Conservation (phyloP, 2,329 filamentous ascomycete genomes). For the Fusarium sp. region DNA sequence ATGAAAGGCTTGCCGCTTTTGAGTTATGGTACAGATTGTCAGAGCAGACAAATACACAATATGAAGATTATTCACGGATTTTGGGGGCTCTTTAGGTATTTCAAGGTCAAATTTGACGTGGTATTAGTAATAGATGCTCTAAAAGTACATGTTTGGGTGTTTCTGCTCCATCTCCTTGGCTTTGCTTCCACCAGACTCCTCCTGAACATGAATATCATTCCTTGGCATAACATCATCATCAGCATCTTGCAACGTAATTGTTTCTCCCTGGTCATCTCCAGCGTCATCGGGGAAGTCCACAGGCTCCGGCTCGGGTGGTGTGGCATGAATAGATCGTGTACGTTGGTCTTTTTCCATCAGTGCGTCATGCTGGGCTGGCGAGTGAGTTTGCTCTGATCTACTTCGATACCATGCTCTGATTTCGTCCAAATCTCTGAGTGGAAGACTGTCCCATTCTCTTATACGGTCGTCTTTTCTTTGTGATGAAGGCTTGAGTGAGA, state of each 20-base stretch:
- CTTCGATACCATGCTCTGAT: conserved; percentile 38
- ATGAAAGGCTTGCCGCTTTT: not conserved
- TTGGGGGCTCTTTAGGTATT: too few relatives aligned
- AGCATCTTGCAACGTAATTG: not conserved
- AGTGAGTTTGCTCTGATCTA: not conserved
- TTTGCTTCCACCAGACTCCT: conserved; percentile 8
- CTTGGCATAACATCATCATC: not conserved
- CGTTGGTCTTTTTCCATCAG: not conserved
- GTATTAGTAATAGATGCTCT: not conserved
- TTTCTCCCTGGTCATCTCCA: not conserved
- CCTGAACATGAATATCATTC: not conserved
- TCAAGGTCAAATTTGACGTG: accelerated
- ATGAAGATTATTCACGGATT: accelerated
- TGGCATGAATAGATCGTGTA: not conserved
- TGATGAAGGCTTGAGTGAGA: conserved; percentile 6
- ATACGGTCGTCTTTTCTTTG: conserved; percentile 43
- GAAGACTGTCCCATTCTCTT: conserved; percentile 44
- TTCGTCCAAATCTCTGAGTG: conserved; percentile 26
- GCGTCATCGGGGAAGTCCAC: not conserved
- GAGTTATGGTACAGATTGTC: not conserved
- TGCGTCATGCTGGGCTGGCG: accelerated
- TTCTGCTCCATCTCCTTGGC: conserved; percentile 26
- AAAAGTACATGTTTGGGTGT: conserved; percentile 37
- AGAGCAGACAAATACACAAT: too few relatives aligned
- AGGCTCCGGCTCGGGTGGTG: not conserved